A percentile compares a stretch with the other conserved stretches of the same genome.
These are phyloP conservation scores for Penicillium arizonense DNA, from an alignment of 495 filamentous ascomycete genomes.

Conservation along the genomic window DNA sequence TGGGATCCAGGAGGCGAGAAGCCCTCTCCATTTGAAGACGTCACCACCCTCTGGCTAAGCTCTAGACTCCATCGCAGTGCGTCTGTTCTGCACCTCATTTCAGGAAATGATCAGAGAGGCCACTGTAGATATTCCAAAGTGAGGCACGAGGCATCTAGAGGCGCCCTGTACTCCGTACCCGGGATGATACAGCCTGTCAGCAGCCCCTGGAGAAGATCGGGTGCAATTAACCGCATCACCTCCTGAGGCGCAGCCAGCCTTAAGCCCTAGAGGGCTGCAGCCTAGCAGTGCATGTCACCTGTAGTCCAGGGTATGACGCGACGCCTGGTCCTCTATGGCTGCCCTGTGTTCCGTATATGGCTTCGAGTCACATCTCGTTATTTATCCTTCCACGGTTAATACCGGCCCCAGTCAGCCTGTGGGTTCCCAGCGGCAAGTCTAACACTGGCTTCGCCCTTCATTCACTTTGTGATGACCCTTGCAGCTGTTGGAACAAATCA, in stretches of 20 bases:
- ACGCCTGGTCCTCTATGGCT: not conserved
- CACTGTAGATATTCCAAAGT: not conserved
- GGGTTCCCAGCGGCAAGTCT: constrained; percentile 14
- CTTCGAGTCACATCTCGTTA: not conserved
- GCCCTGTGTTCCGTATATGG: not conserved
- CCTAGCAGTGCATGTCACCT: constrained; percentile 13
- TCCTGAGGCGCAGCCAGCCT: constrained; percentile 23
- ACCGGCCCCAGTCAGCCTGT: not conserved
- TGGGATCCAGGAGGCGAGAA: constrained; percentile 7
- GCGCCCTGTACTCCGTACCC: too few relatives aligned
- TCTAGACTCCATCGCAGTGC: not conserved
- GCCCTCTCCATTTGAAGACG: constrained; percentile 1
- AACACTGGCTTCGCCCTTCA: not conserved
- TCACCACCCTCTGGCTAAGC: not conserved
- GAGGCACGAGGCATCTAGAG: too few relatives aligned
- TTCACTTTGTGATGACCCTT: constrained; percentile 6
- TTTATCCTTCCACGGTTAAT: not conserved
- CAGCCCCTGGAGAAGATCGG: not conserved
- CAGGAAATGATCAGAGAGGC: constrained; percentile 8
- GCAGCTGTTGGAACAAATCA: constrained; percentile 12
- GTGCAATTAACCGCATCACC: not conserved
- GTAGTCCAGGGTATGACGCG: not conserved
- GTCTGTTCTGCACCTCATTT: constrained; percentile 9
- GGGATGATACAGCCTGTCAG: not conserved
- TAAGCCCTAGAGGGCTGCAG: constrained; percentile 45